Conservation (phyloP, 768 basidiomycete species). For the Clitopilus passeckerianus region DNA sequence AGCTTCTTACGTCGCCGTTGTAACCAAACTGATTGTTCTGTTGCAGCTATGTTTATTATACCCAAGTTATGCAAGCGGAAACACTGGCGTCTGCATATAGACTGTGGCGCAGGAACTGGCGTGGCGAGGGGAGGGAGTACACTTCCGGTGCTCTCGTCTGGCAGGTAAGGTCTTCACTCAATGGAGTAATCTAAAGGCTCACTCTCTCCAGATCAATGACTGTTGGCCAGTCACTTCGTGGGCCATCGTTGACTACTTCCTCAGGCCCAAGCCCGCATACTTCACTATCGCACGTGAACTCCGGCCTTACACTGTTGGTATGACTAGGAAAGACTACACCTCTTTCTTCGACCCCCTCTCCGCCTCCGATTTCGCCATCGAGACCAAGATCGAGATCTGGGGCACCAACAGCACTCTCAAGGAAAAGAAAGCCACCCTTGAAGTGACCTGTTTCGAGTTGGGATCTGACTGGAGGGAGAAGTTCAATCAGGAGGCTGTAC, state of each 20-base stretch:
- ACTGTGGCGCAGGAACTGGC: conserved; percentile 90
- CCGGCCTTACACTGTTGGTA: conserved; percentile 73
- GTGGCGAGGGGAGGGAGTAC: conserved; percentile 79
- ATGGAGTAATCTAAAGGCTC: neutral
- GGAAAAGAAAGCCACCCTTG: conserved; percentile 55
- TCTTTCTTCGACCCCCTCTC: conserved; percentile 53
- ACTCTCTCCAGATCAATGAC: conserved; percentile 60
- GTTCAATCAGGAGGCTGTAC: conserved; percentile 43
- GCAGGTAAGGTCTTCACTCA: conserved; percentile 57
- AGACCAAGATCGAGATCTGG: conserved; percentile 77
- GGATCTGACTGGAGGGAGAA: conserved; percentile 55
- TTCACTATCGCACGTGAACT: conserved; percentile 86
- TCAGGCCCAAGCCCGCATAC: conserved; percentile 90
- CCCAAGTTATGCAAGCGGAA: conserved; percentile 96
- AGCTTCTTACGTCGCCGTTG: neutral
- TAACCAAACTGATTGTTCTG: conserved; percentile 2
- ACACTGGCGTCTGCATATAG: conserved; percentile 83
- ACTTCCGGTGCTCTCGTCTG: conserved; percentile 92
- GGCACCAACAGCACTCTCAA: conserved; percentile 73
- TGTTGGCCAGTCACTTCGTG: conserved; percentile 95
- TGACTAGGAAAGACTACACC: conserved; percentile 73
- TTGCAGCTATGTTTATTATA: conserved; percentile 83
- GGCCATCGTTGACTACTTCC: conserved; percentile 92
- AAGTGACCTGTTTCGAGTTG: conserved; percentile 62
- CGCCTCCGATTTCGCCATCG: conserved; percentile 64